Base-by-base conservation (phyloP, 805 yeast genomes). In the Wickerhamiella qilinensis region DNA sequence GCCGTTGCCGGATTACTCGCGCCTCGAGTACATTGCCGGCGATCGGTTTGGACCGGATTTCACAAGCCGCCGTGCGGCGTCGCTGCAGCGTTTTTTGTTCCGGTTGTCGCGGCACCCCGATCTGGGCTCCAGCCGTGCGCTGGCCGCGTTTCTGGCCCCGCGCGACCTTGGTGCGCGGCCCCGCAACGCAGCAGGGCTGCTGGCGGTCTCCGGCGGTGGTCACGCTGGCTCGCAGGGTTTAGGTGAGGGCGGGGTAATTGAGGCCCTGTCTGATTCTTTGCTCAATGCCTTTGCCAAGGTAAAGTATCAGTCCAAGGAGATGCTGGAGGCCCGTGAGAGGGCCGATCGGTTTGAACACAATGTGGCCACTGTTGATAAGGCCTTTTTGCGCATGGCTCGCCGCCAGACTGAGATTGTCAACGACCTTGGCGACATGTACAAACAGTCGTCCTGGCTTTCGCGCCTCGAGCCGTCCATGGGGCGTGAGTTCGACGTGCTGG, bases 231-330 rank as follows among this genome's bases (percentile, higher is more conserved):
- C 30, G 8, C n/a, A n/a, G n/a, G n/a, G n/a, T n/a, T n/a, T n/a
- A n/a, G n/a, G n/a, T n/a, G 41, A 38, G 55, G 64, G 59, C 4
- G 71, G 69, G 20, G 69, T 71, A 32, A 70, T 73, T 44, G 98
- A 91, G 37, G 75, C 82, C 12, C 68, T 88, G n/a, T 76, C 94
- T 0, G 98, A 88, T 53, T 77, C 81, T 2, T 75, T 91, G 32
- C 80, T 88, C 78, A 88, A 88, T 53, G 93, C 93, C n/a, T 83
- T 88, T 52, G 78, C 88, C 40, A 77, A 82, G 36, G 76, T 78
- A 4, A 64, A 69, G 35, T 59, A 65, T 37, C 82, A 76, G 49
- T 57, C 63, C 20, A 73, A 78, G 33, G 95, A 83, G 51, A 83
- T 88, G 48, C 66, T 77, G 36, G 91, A 79, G 47, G 84, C 88